These are phyloP conservation scores for Prunella vulgaris DNA, from an alignment of 257 asterid species.

Conservation along the genomic window DNA sequence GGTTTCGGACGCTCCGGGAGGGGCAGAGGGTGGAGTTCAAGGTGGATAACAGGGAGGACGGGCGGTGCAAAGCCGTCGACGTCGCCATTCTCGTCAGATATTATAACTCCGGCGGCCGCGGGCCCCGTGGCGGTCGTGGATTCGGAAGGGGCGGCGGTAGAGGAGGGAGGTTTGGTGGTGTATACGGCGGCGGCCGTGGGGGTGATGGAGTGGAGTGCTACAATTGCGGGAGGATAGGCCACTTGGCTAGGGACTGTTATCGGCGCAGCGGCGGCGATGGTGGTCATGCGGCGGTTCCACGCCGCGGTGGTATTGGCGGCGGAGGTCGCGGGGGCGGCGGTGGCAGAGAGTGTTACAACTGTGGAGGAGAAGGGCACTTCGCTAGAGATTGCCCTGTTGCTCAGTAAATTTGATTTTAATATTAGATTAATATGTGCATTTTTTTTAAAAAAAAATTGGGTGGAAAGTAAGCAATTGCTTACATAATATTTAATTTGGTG, in stretches of 20 bases:
- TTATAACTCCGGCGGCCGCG: constrained; percentile 18
- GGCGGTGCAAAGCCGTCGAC: constrained; percentile 40
- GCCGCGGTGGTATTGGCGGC: constrained; percentile 19
- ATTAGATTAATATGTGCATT: neutral
- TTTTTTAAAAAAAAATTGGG: neutral
- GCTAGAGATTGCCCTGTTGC: constrained; percentile 44
- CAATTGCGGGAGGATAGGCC: constrained; percentile 48
- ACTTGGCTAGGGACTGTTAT: constrained; percentile 49
- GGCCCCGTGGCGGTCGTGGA: constrained; percentile 19
- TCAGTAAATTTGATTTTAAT: constrained; percentile 23
- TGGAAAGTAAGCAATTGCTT: constrained; percentile 11
- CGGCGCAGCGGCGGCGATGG: constrained; percentile 26
- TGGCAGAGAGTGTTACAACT: constrained; percentile 38
- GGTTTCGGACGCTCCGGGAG: constrained; percentile 51
- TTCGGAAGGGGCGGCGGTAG: constrained; percentile 1
- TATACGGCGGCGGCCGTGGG: constrained; percentile 18
- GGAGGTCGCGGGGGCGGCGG: constrained; percentile 31
- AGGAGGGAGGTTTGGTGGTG: constrained; percentile 19
- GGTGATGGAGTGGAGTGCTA: constrained; percentile 46
- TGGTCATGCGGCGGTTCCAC: constrained; percentile 5
- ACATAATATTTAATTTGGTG: constrained; percentile 9
- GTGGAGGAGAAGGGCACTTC: constrained; percentile 53
- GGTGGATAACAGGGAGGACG: constrained; percentile 39
- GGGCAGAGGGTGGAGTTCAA: constrained; percentile 47
- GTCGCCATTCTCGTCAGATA: constrained; percentile 32